A percentile compares a stretch with the other conserved stretches of the same genome.
phyloP scores from a whole-genome alignment of 2,329 filamentous ascomycete species.

The Chaetoscypha palmicola region DNA sequence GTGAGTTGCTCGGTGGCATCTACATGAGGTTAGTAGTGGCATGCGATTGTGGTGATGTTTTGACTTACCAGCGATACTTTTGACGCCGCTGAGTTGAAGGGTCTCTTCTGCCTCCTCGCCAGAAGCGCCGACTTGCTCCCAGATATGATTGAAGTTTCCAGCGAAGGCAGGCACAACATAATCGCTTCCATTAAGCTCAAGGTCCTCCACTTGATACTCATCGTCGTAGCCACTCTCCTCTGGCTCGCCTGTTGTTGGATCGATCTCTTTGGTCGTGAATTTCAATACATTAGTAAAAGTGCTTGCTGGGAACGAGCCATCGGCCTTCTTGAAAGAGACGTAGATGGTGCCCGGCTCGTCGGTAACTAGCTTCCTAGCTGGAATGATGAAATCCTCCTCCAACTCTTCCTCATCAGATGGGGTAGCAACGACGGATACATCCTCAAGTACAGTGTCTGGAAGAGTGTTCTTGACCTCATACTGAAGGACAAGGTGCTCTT shows the following conservation, averaged over 20 bases:
- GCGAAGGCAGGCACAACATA: slow-evolving; percentile 92
- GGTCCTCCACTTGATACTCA: slow-evolving; percentile 92
- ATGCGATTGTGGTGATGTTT: background rate
- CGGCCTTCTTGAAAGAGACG: slow-evolving; percentile 82
- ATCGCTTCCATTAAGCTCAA: slow-evolving; percentile 85
- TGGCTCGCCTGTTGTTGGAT: slow-evolving; percentile 85
- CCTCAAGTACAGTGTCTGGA: slow-evolving; percentile 80
- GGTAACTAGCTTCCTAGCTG: slow-evolving; percentile 71
- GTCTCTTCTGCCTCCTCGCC: slow-evolving; percentile 91
- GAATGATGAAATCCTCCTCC: slow-evolving; percentile 91
- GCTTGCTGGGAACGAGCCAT: slow-evolving; percentile 69
- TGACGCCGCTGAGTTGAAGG: slow-evolving; percentile 76
- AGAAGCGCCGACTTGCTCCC: slow-evolving; percentile 85
- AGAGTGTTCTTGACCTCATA: slow-evolving; percentile 98
- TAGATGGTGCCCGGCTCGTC: slow-evolving; percentile 91
- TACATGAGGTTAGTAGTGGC: slow-evolving; percentile 32
- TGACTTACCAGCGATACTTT: slow-evolving; percentile 76
- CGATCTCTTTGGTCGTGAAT: slow-evolving; percentile 97
- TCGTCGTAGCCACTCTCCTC: slow-evolving; percentile 93
- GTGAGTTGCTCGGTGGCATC: slow-evolving; percentile 90
- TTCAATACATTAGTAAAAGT: slow-evolving; percentile 90
- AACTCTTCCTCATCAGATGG: slow-evolving; percentile 75
- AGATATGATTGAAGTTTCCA: slow-evolving; percentile 90
- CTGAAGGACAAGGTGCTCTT: slow-evolving; percentile 90
- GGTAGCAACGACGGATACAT: slow-evolving; percentile 75